A percentile compares a stretch with the other conserved stretches of the same genome.
Evolutionary conservation across 2,329 filamentous ascomycete species (phyloP).

Genomic region (Talaromyces atroroseus): DNA sequence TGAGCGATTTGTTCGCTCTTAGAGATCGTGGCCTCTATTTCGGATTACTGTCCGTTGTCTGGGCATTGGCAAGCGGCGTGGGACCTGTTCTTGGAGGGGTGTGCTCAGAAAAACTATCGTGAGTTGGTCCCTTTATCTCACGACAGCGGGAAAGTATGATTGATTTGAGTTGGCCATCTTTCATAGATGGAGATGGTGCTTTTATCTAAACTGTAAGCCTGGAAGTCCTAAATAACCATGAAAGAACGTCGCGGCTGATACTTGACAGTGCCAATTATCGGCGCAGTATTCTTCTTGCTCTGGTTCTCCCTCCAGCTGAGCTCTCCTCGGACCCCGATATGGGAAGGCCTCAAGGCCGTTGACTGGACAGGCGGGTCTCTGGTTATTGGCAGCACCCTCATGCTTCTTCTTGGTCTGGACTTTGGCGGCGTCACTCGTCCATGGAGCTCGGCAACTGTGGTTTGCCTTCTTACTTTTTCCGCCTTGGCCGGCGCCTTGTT

Average conservation of each 20-base stretch:
- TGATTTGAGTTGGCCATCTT: neutral
- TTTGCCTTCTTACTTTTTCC: slow-evolving; percentile 69
- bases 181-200: slow-evolving; percentile 49
- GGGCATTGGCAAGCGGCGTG: slow-evolving; percentile 46
- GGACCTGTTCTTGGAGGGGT: slow-evolving; percentile 41
- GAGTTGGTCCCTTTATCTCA: neutral
- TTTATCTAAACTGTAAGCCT: slow-evolving; percentile 47
- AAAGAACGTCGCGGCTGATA: neutral
- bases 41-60: slow-evolving; percentile 40
- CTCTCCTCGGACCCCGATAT: slow-evolving; percentile 50
- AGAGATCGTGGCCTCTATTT: slow-evolving; percentile 42
- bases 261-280: slow-evolving; percentile 46
- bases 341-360: slow-evolving; percentile 51
- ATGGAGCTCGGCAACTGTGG: slow-evolving; percentile 64
- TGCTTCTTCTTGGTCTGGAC: slow-evolving; percentile 74
- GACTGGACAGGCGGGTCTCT: slow-evolving; percentile 53
- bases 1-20: slow-evolving; percentile 47
- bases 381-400: slow-evolving; percentile 69
- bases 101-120: slow-evolving; percentile 10
- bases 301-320: slow-evolving; percentile 53
- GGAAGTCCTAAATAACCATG: neutral
- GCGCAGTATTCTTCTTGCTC: slow-evolving; percentile 49
- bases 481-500: slow-evolving; percentile 57
- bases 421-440: slow-evolving; percentile 67
- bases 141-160: neutral